phyloP scores from a whole-genome alignment of 768 basidiomycete species.

The Polyporus arcularius region DNA sequence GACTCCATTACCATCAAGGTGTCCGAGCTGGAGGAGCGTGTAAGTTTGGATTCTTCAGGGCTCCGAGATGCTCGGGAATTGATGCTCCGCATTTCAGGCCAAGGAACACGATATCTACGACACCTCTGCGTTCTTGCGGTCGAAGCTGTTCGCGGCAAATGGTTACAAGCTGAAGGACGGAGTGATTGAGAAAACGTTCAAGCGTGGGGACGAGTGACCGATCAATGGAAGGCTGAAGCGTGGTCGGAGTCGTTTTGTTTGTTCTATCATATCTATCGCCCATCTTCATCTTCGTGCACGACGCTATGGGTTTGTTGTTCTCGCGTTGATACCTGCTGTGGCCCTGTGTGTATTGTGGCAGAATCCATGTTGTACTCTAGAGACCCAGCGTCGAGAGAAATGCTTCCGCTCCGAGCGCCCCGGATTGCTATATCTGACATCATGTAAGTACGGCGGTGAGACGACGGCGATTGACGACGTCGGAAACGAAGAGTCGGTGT shows the following conservation, averaged over 20 bases:
- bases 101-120: constrained; percentile 98
- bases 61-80: background rate
- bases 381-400: background rate
- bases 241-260: background rate
- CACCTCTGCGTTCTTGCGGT: constrained; percentile 79
- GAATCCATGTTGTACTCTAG: background rate
- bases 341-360: background rate
- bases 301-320: background rate
- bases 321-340: background rate
- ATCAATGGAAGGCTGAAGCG: background rate
- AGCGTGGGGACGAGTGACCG: constrained; percentile 23
- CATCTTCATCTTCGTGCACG: background rate
- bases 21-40: constrained; percentile 84
- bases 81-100: constrained; percentile 51
- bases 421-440: constrained; percentile 11
- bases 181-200: constrained; percentile 76
- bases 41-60: constrained; percentile 37
- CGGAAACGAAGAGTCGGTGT: background rate
- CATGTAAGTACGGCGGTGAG: background rate
- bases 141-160: constrained; percentile 83
- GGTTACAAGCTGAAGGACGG: constrained; percentile 76
- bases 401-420: background rate
- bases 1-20: constrained; percentile 74
- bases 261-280: background rate
- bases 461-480: background rate